Conservation (phyloP, 2,329 filamentous ascomycete species). For the Sporothrix luriei region DNA sequence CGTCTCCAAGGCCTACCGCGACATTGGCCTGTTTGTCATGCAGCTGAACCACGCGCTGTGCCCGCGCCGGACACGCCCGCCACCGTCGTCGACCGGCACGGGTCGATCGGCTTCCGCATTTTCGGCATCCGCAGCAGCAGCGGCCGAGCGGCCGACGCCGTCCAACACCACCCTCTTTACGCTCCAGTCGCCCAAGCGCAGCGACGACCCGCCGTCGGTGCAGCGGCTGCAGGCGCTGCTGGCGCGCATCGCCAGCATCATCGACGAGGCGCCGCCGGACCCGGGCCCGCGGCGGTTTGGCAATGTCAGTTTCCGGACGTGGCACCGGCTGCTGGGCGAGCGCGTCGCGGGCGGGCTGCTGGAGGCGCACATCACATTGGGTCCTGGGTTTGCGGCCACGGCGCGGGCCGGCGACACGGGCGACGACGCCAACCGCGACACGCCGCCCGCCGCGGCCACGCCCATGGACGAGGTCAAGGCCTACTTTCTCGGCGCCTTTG, state of each 20-base stretch:
- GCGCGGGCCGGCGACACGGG: slow-evolving; percentile 29
- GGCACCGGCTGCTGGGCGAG: slow-evolving; percentile 71
- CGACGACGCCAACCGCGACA: slow-evolving; percentile 30
- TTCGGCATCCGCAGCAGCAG: no score
- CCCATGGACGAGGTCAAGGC: slow-evolving; percentile 65
- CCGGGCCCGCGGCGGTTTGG: slow-evolving; percentile 86
- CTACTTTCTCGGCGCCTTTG: slow-evolving; percentile 85
- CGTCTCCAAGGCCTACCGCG: slow-evolving; percentile 76
- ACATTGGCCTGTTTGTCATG: slow-evolving; percentile 83
- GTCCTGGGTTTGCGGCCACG: background rate
- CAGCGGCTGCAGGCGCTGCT: slow-evolving; percentile 68
- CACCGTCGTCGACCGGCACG: background rate
- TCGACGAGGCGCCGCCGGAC: slow-evolving; percentile 80
- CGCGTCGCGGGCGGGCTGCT: slow-evolving; percentile 48
- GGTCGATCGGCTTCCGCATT: no score
- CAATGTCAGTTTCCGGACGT: slow-evolving; percentile 85
- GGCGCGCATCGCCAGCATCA: slow-evolving; percentile 62
- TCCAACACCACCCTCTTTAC: slow-evolving; percentile 52
- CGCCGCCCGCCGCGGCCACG: slow-evolving; percentile 36
- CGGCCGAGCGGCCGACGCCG: slow-evolving; percentile 38
- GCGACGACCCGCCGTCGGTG: slow-evolving; percentile 59
- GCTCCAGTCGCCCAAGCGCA: slow-evolving; percentile 44
- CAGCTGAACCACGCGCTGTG: slow-evolving; percentile 89
- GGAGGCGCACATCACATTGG: slow-evolving; percentile 39
- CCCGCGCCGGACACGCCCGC: slow-evolving; percentile 57